Conservation (phyloP, 768 basidiomycete species). For the Termitomyces sp. region DNA sequence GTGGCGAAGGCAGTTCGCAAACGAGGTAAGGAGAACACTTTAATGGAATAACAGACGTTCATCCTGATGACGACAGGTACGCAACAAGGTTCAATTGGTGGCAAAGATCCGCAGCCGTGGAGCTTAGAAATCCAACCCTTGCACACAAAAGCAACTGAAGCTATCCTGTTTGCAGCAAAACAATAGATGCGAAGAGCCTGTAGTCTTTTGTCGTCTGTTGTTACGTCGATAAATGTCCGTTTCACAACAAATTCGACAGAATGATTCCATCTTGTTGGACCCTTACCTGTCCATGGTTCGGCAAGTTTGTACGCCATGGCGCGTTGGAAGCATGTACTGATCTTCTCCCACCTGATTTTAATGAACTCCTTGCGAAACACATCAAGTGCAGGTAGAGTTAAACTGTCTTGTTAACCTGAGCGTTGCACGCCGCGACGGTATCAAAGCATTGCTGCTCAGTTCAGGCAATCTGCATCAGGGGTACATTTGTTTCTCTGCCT, state of each 20-base stretch:
- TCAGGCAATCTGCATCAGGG: neutral
- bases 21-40: slow-evolving; percentile 49
- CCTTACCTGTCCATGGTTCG: neutral
- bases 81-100: slow-evolving; percentile 78
- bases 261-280: neutral
- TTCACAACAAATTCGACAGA: neutral
- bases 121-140: slow-evolving; percentile 33
- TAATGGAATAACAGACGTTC: slow-evolving; percentile 5
- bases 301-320: neutral
- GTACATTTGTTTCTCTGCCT: neutral
- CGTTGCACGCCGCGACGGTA: neutral
- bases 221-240: neutral
- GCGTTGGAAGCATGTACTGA: neutral
- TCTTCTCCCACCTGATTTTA: neutral
- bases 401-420: neutral
- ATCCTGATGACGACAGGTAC: slow-evolving; percentile 47
- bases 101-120: slow-evolving; percentile 73
- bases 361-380: neutral
- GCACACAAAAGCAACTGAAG: neutral
- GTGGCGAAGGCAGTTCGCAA: slow-evolving; percentile 75
- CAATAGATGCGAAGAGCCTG: neutral
- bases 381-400: neutral
- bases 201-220: neutral
- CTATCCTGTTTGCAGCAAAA: neutral
- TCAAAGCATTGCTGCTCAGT: neutral